Evolutionary conservation across 1,284 basidiomycete species (phyloP), one percentile per base, ranked within the genome.

Genomic region (Cryptococcus maquisensis): DNA sequence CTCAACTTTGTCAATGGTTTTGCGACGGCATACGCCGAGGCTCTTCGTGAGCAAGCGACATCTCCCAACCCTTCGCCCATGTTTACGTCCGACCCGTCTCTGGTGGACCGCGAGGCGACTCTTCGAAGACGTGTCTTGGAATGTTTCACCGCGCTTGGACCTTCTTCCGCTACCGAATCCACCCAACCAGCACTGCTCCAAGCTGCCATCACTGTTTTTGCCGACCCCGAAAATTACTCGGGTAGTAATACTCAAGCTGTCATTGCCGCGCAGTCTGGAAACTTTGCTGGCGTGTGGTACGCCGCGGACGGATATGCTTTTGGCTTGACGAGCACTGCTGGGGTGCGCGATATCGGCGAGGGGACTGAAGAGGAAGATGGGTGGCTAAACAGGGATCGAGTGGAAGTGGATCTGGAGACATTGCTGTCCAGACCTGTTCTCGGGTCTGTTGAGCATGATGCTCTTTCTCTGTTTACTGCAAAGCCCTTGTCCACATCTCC

Each of bases 191-290:
- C 82, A 0, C 78, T 98, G 6, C 79, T 98, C n/a, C 87, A 92
- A 64, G 86, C 88, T 0, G 85, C 85, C 0, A 83, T 95, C n/a
- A 80, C 85, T 1, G 79, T 90, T 3, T 92, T 98, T 65, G 88
- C 90, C 1, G 90, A 92, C 64, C 85, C 90, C 0, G 81, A 82
- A 32, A 77, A 76, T 43, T 81, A 80, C 65, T 74, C 78, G 10
- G 90, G 88, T 0, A 92, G 90, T 1, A 85, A 86, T 0, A 83
- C 96, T 6, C 95, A 98, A 74, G 93, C 94, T 0, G 90, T 92
- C 0, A 96, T 97, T 58, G 88, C 88, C 0, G 86, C 89, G 1
- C 91, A 89, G 36, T 82, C 90, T 0, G 93, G 92, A 4, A 81
- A 84, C 1, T 95, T 96, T 71, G 86, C 84, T 4, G 84, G 82